phyloP scores from a whole-genome alignment of 2,329 filamentous ascomycete species.

The Pleomassaria siparia region DNA sequence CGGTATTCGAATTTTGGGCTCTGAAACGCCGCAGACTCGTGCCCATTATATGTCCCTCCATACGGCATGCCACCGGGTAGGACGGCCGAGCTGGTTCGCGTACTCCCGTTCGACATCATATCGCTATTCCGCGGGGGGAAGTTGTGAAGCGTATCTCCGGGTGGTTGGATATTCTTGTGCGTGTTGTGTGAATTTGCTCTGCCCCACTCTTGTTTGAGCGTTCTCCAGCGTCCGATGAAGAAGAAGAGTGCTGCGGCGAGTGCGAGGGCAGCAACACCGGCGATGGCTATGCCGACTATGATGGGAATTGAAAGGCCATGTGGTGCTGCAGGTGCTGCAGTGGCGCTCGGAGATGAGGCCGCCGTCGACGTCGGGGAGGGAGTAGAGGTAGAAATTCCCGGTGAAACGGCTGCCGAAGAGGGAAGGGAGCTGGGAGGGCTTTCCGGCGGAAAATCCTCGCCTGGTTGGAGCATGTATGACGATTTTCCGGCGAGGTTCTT shows the following conservation, averaged over 20 bases:
- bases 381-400: not conserved
- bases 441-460: slow-evolving; percentile 15
- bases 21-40: not conserved
- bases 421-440: not conserved
- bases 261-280: slow-evolving; percentile 41
- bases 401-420: not conserved
- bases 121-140: not conserved
- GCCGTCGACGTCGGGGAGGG: not conserved
- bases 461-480: slow-evolving; percentile 18
- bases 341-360: not conserved
- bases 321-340: not conserved
- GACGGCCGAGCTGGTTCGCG: not conserved
- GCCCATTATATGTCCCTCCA: not conserved
- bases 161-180: not conserved
- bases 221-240: slow-evolving; percentile 13
- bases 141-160: not conserved
- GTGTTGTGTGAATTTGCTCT: not conserved
- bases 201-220: slow-evolving; percentile 10
- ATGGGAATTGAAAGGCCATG: slow-evolving; percentile 30
- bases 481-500: slow-evolving; percentile 6
- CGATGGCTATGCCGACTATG: slow-evolving; percentile 57
- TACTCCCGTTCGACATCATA: not conserved
- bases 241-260: slow-evolving; percentile 13
- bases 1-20: not conserved
- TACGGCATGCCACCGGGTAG: not conserved